A percentile compares a stretch with the other conserved stretches of the same genome.
phyloP scores from a whole-genome alignment of 78 protist genomes.

The Dictyostelium firmibasis region DNA sequence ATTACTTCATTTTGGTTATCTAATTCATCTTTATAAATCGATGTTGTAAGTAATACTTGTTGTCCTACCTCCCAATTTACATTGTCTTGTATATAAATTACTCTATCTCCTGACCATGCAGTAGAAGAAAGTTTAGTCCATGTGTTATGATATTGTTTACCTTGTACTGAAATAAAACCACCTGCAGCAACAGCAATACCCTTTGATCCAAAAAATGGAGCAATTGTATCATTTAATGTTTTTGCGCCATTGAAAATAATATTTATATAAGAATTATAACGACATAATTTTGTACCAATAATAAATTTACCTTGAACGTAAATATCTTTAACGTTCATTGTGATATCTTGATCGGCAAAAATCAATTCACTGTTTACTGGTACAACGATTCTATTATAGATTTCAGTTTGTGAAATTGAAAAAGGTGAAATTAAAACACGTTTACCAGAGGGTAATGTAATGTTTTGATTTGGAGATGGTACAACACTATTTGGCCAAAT shows the following conservation, averaged over 20 bases:
- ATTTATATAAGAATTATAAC: conserved; percentile 10
- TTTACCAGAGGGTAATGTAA: conserved; percentile 18
- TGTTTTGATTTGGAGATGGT: conserved; percentile 34
- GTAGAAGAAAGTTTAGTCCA: conserved; percentile 81
- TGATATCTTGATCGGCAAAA: conserved; percentile 23
- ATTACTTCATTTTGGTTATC: conserved; percentile 77
- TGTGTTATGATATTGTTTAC: conserved; percentile 76
- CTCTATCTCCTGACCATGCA: conserved; percentile 40
- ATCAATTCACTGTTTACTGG: conserved; percentile 24
- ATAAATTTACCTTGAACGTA: conserved; percentile 35
- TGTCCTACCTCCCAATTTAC: conserved; percentile 85
- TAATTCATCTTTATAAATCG: conserved; percentile 19
- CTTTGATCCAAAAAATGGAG: conserved; percentile 24
- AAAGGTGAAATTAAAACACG: conserved; percentile 48
- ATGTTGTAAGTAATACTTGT: conserved; percentile 80
- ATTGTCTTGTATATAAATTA: conserved; percentile 51
- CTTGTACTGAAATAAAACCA: conserved; percentile 58
- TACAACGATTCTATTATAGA: conserved; percentile 27
- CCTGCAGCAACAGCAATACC: conserved; percentile 63
- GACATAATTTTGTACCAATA: conserved; percentile 54
- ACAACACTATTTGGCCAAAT: conserved; percentile 51
- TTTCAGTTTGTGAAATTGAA: neutral
- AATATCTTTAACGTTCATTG: conserved; percentile 21
- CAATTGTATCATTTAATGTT: neutral
- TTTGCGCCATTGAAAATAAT: conserved; percentile 37